Conservation (phyloP, 2,329 filamentous ascomycete genomes). For the Fusarium metavorans region DNA sequence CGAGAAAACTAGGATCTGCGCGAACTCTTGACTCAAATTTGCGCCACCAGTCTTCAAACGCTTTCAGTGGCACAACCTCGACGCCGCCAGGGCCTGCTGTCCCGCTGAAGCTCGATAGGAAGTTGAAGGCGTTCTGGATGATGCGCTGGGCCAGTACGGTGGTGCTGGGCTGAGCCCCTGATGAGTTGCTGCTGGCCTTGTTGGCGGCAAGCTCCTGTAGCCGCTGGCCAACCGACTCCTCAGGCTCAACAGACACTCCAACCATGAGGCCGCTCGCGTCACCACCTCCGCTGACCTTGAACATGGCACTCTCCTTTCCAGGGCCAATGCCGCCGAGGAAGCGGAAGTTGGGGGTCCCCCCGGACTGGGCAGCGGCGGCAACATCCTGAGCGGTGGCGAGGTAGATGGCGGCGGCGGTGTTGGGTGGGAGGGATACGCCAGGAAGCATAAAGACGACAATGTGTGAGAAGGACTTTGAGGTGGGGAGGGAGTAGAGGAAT, state of each 20-base stretch:
- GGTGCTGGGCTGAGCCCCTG: conserved; percentile 67
- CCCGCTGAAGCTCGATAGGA: conserved; percentile 86
- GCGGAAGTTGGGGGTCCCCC: conserved; percentile 71
- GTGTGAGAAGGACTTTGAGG: conserved; percentile 75
- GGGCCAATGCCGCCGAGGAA: conserved; percentile 91
- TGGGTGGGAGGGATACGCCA: conserved; percentile 76
- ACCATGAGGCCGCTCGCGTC: conserved; percentile 70
- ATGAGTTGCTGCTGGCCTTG: conserved; percentile 37
- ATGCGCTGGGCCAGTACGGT: conserved; percentile 89
- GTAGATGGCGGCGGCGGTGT: conserved; percentile 90
- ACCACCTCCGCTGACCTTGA: conserved; percentile 72
- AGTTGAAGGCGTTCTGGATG: conserved; percentile 98
- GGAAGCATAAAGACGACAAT: conserved; percentile 92
- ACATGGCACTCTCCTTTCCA: conserved; percentile 92
- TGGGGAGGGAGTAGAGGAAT: conserved; percentile 66
- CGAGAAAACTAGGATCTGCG: conserved; percentile 88
- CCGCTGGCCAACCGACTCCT: conserved; percentile 76
- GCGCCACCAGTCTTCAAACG: conserved; percentile 97
- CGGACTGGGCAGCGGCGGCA: conserved; percentile 53
- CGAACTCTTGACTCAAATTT: conserved; percentile 93
- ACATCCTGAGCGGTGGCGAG: conserved; percentile 68
- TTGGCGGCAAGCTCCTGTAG: conserved; percentile 67
- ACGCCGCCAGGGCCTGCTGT: conserved; percentile 70
- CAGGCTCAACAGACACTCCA: conserved; percentile 85
- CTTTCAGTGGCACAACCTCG: conserved; percentile 92